Conservation (phyloP, 2,329 filamentous ascomycete genomes). For the Aspergillus neoniger region DNA sequence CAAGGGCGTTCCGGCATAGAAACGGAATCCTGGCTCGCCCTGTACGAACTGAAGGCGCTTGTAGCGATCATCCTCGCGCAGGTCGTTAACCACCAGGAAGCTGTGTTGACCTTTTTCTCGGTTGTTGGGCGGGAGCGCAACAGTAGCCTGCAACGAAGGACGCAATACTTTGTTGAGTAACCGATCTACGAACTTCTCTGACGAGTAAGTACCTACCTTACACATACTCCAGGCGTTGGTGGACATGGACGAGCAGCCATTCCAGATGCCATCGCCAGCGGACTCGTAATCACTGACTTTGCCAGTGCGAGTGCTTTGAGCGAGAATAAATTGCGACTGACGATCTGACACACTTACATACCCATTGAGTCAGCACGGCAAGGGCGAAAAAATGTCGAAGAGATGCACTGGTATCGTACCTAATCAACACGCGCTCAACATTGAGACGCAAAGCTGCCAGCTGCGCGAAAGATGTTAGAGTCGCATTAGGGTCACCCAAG, state of each 20-base stretch:
- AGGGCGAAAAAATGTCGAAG: neutral
- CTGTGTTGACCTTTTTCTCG: conserved; percentile 26
- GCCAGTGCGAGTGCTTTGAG: conserved; percentile 52
- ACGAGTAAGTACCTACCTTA: conserved; percentile 30
- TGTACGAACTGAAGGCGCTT: conserved; percentile 40
- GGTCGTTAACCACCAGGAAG: conserved; percentile 42
- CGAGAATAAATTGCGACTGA: conserved; percentile 52
- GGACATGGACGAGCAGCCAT: conserved; percentile 35
- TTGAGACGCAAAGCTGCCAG: conserved; percentile 38
- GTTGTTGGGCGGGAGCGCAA: conserved; percentile 33
- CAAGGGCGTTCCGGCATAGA: conserved; percentile 64
- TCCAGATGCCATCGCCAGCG: conserved; percentile 31
- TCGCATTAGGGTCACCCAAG: conserved; percentile 36
- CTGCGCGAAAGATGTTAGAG: conserved; percentile 40
- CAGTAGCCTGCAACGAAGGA: conserved; percentile 33
- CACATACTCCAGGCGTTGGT: conserved; percentile 39
- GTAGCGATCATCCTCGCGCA: conserved; percentile 42
- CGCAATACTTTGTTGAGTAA: conserved; percentile 5
- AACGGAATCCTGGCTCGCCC: conserved; percentile 41
- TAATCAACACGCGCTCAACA: conserved; percentile 43
- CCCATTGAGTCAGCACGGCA: neutral
- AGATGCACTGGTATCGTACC: conserved; percentile 18
- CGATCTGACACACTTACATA: conserved; percentile 47
- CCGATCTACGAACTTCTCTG: neutral
- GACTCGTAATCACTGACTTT: conserved; percentile 33